Evolutionary conservation across 1,284 basidiomycete species (phyloP).

Genomic region (Thelephora terrestris): DNA sequence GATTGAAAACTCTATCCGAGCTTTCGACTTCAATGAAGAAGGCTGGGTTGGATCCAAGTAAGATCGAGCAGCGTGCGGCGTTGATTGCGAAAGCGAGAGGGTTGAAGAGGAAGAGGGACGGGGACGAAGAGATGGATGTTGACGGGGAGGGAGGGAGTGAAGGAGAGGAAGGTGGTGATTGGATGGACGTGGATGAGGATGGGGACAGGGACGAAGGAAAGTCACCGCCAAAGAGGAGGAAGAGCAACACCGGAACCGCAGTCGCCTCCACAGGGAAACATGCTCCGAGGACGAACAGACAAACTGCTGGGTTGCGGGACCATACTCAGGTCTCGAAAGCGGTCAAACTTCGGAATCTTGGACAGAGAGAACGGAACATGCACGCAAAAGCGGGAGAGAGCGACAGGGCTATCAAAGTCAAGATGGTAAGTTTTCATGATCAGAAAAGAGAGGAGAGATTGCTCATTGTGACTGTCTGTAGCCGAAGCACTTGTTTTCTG

Average conservation of each 20-base stretch:
- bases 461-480: constrained; percentile 20
- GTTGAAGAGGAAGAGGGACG: constrained; percentile 60
- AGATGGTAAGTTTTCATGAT: constrained; percentile 51
- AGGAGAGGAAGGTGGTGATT: constrained; percentile 36
- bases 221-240: constrained; percentile 45
- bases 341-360: constrained; percentile 71
- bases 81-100: constrained; percentile 74
- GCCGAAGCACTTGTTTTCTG: constrained; percentile 82
- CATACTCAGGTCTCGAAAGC: constrained; percentile 73
- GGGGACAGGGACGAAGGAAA: constrained; percentile 29
- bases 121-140: constrained; percentile 39
- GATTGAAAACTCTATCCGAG: constrained; percentile 80
- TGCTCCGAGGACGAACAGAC: constrained; percentile 61
- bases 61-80: constrained; percentile 81
- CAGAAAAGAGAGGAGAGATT: no score
- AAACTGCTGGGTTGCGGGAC: constrained; percentile 72
- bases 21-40: constrained; percentile 75
- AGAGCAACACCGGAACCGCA: constrained; percentile 47
- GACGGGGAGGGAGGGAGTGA: constrained; percentile 28
- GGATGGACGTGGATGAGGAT: constrained; percentile 45
- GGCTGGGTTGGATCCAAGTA: constrained; percentile 84
- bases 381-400: constrained; percentile 84
- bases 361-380: constrained; percentile 78
- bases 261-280: constrained; percentile 41
- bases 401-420: constrained; percentile 71